Percentiles rank a stretch among this genome's conserved stretches.
phyloP scores from a whole-genome alignment of 805 yeast species.

The Wickerhamomyces tratensis region DNA sequence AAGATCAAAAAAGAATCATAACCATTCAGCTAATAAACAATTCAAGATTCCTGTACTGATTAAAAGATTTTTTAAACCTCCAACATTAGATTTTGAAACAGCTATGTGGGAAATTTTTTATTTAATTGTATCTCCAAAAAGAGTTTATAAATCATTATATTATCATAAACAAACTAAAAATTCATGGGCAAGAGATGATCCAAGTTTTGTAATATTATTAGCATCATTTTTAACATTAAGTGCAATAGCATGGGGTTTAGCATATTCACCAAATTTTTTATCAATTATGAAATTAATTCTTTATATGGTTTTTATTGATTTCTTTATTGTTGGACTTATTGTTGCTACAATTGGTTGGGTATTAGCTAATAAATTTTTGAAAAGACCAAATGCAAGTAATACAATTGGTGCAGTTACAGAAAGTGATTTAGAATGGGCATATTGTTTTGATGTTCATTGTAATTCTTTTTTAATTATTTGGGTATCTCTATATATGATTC shows the following conservation, averaged over 20 bases:
- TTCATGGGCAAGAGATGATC: conserved; percentile 87
- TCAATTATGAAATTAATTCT: conserved; percentile 59
- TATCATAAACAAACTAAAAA: conserved; percentile 74
- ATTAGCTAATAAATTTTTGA: conserved; percentile 55
- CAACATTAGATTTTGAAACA: conserved; percentile 82
- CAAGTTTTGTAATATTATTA: conserved; percentile 71
- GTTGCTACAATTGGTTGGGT: conserved; percentile 71
- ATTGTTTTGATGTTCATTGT: conserved; percentile 90
- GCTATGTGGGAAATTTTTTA: conserved; percentile 87
- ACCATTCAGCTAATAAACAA: conserved; percentile 3
- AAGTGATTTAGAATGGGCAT: conserved; percentile 75
- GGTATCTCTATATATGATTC: conserved; percentile 65
- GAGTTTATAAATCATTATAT: conserved; percentile 73
- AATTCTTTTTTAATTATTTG: conserved; percentile 79
- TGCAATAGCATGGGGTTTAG: conserved; percentile 87
- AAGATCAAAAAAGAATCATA: not conserved
- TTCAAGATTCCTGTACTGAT: conserved; percentile 24
- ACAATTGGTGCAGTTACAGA: conserved; percentile 22
- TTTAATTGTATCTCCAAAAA: conserved; percentile 63
- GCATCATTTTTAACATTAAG: conserved; percentile 57
- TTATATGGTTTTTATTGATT: conserved; percentile 82
- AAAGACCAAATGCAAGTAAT: conserved; percentile 21
- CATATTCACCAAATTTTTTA: conserved; percentile 55
- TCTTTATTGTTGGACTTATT: conserved; percentile 57
- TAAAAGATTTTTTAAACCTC: conserved; percentile 53